Evolutionary conservation across 192 early-diverging fungal species (phyloP), one percentile per base, ranked within the genome.

Genomic region (Thoreauomyces humboldtii): DNA sequence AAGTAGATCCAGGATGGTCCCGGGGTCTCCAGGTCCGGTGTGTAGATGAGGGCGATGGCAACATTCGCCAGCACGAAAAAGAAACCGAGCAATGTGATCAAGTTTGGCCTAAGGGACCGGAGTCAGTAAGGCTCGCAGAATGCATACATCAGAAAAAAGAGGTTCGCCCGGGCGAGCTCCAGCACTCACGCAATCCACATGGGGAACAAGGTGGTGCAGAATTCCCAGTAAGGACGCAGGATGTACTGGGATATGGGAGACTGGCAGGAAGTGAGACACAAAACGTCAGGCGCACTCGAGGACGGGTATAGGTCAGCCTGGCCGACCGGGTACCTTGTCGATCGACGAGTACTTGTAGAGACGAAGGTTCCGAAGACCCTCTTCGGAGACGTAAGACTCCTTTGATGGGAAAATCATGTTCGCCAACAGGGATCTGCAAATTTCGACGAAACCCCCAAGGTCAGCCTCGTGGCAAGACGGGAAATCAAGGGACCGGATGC

Each of bases 41-140:
- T 71, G 64, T 81, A 91, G 56, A 87, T 85, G 38, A 92, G 85
- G 54, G 86, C 76, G 41, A 88, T 85, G 24, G 68, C 65, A 38
- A 95, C 59, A 59, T 92, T 94, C 34, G 77, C 71, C 14, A 93
- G 63, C 2, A 95, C 86, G 46, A 88, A 93, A 28, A 90, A 59
- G 28, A 94, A 86, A 21, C 94, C 94, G 33, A 91, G 78, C 42
- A 94, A 81, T 9, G 94, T 96, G 63, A 96, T 91, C 65, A 91
- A 77, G 75, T 96, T 96, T 43, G 94, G 91, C 27, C 87, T 89
- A 38, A n/a, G n/a, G n/a, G n/a, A n/a, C n/a, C n/a, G n/a, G n/a
- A n/a, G n/a, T n/a, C n/a, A n/a, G n/a, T n/a, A n/a, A n/a, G n/a
- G n/a, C n/a, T n/a, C n/a, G n/a, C n/a, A n/a, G n/a, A n/a, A n/a